phyloP scores from a whole-genome alignment of 257 asterid genomes.

The Solanum dulcamara region DNA sequence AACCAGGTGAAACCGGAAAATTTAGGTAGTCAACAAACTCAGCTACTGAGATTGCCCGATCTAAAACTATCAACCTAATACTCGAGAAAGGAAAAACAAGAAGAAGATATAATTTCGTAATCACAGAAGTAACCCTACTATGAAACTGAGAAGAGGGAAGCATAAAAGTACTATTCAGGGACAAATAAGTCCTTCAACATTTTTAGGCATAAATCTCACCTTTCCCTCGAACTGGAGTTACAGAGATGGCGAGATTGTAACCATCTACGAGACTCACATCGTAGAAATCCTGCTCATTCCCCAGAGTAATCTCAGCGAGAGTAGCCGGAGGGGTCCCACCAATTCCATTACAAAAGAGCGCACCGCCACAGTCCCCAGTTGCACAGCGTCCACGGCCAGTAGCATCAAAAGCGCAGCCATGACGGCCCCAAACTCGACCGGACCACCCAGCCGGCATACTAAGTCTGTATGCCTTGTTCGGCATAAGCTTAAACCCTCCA shows the following conservation, averaged over 20 bases:
- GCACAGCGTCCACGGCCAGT: constrained; percentile 73
- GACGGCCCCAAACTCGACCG: constrained; percentile 93
- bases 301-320: constrained; percentile 78
- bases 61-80: not conserved
- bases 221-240: constrained; percentile 58
- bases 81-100: not conserved
- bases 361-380: constrained; percentile 92
- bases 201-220: constrained; percentile 19
- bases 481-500: constrained; percentile 71
- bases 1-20: not conserved
- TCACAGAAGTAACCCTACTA: not conserved
- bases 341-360: constrained; percentile 69
- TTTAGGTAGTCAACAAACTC: not conserved
- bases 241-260: constrained; percentile 74
- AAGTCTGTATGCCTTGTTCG: constrained; percentile 43
- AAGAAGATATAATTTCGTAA: not conserved
- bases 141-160: not conserved
- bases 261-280: constrained; percentile 97
- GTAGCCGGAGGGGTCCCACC: constrained; percentile 95
- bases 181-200: not conserved
- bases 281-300: constrained; percentile 72
- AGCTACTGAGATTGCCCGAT: not conserved
- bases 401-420: constrained; percentile 68
- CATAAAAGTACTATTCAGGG: not conserved
- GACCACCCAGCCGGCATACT: constrained; percentile 73